These are phyloP conservation scores for Zygoascus flipseniorum DNA, from an alignment of 805 yeast genomes.

Conservation along the genomic window DNA sequence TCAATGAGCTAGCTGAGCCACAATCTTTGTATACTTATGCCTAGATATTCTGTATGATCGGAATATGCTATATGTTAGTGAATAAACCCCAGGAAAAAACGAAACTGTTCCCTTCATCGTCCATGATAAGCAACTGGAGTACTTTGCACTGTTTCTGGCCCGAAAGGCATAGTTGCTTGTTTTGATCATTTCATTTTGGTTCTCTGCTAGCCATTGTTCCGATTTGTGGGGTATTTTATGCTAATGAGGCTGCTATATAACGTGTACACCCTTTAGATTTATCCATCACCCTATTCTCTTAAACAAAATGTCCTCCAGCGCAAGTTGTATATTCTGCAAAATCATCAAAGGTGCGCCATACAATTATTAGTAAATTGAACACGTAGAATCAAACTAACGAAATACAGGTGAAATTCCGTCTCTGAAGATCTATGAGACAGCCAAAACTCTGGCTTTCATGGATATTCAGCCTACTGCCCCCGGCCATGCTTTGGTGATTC, in stretches of 20 bases:
- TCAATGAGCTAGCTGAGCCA: no score
- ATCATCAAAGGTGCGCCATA: constrained; percentile 61
- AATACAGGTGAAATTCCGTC: constrained; percentile 82
- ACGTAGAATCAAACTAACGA: neutral
- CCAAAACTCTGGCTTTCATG: constrained; percentile 66
- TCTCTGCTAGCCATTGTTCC: neutral
- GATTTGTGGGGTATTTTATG: neutral
- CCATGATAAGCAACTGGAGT: no score
- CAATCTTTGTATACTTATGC: no score
- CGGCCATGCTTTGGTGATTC: constrained; percentile 86
- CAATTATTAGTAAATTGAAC: neutral
- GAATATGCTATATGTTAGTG: no score
- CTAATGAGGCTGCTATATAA: neutral
- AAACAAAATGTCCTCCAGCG: constrained; percentile 10
- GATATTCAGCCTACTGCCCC: constrained; percentile 89
- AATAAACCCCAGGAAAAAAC: no score
- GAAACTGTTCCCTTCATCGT: no score
- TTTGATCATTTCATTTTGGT: no score
- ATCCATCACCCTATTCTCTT: neutral
- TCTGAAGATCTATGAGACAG: constrained; percentile 82
- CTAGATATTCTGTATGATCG: no score
- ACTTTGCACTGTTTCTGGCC: neutral
- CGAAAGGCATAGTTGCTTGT: neutral
- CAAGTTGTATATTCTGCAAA: constrained; percentile 78
- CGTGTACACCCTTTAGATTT: neutral